These are phyloP conservation scores for Nicotiana benthamiana DNA, from an alignment of 257 asterid genomes.

Conservation along the genomic window DNA sequence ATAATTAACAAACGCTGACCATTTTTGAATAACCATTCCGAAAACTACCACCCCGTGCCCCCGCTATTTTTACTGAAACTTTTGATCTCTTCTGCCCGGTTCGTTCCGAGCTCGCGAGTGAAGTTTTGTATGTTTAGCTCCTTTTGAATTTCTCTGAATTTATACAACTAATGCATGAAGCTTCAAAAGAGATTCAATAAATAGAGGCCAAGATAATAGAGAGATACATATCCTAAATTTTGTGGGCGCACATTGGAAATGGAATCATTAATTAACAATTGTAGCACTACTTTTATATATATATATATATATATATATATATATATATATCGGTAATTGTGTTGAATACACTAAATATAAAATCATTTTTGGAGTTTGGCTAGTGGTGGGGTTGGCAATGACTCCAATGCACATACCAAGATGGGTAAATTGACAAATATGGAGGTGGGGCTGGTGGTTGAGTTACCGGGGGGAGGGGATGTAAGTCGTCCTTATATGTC, in stretches of 20 bases:
- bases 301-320: neutral
- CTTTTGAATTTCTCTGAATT: neutral
- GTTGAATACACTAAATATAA: neutral
- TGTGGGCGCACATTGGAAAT: too few species aligned
- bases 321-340: neutral
- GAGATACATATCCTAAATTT: neutral
- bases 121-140: neutral
- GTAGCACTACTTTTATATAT: neutral
- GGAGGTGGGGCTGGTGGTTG: neutral
- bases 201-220: neutral
- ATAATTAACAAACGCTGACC: too few species aligned
- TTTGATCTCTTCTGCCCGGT: too few species aligned
- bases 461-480: neutral
- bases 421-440: neutral
- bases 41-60: too few species aligned
- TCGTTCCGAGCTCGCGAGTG: too few species aligned
- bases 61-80: too few species aligned
- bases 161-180: neutral
- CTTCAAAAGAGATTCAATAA: neutral
- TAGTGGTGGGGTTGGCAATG: neutral
- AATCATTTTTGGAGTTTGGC: neutral
- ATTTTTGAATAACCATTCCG: too few species aligned
- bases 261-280: neutral
- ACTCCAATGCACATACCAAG: neutral
- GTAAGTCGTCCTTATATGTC: too few species aligned